Base-by-base conservation (phyloP, 2,329 filamentous ascomycete genomes). In the Calonectria henricotiae region DNA sequence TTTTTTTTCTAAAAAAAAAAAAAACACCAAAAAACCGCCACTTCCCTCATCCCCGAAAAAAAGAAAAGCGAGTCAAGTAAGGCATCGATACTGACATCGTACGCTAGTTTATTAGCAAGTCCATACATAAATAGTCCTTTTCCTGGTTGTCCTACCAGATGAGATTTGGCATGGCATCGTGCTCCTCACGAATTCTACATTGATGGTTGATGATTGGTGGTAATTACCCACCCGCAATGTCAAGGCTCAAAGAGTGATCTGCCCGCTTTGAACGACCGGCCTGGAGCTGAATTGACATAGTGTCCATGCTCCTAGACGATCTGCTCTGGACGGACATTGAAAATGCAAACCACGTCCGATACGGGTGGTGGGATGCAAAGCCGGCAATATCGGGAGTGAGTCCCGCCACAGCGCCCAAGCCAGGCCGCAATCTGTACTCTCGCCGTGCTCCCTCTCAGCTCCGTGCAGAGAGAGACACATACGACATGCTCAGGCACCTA, bases 361-460 rank as follows among this genome's bases (percentile, higher is more conserved):
- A 37, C 37, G 39, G 35, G 54, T 62, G 51, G 63, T 60, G 41
- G 58, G 44, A 54, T 17, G 43, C 27, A 65, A 68, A 46, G 20
- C 47, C 44, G 68, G 64, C 66, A 68, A 44, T 67, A 55, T 74
- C 71, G 75, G 71, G 68, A 63, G 32, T 64, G 66, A 63, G 68
- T 73, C 73, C 75, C 75, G 75, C 55, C 65, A 67, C 62, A 25
- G 62, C 71, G 62, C 44, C 54, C 46, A 23, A 64, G 68, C 68
- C 70, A 65, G 62, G 39, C 30, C 60, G 58, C 49, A 46, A 43
- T 58, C 47, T 51, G 58, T 66, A 44, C 51, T 49, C n/a, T 43
- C 63, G 62, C 47, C 64, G 64, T 72, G 74, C 65, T 58, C 71
- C 69, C 62, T 72, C 73, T 75, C 66, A 65, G 71, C 67, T 54